These are phyloP conservation scores for Coniochaeta sp. DNA, from an alignment of 2,329 filamentous ascomycete species.

Conservation along the genomic window DNA sequence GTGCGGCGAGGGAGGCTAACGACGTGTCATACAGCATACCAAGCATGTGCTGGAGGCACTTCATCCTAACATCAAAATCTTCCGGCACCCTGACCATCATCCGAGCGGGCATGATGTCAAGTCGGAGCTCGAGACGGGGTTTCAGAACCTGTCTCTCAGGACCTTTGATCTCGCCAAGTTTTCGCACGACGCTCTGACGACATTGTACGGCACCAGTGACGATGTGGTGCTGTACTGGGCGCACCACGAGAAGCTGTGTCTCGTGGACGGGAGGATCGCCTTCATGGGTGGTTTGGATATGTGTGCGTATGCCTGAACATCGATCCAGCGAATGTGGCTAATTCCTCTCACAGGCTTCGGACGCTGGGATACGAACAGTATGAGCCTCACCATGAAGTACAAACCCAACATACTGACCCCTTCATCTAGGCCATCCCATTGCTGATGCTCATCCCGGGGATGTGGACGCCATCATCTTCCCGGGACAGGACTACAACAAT, in stretches of 20 bases:
- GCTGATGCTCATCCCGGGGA: conserved; percentile 77
- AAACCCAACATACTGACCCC: conserved; percentile 13
- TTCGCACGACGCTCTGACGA: conserved; percentile 66
- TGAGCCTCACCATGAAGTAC: conserved; percentile 9
- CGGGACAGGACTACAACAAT: conserved; percentile 91
- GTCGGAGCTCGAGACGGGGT: conserved; percentile 59
- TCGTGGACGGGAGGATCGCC: conserved; percentile 70
- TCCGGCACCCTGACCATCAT: conserved; percentile 82
- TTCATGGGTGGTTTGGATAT: conserved; percentile 92
- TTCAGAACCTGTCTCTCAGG: conserved; percentile 36
- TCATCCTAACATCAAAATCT: conserved; percentile 80
- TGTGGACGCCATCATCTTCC: conserved; percentile 69
- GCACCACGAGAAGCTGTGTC: conserved; percentile 84
- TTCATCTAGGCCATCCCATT: conserved; percentile 57
- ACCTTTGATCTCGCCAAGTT: conserved; percentile 55
- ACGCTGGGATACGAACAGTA: conserved; percentile 76
- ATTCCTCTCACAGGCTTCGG: conserved; percentile 53
- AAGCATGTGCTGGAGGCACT: conserved; percentile 70
- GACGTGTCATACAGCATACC: conserved; percentile 50
- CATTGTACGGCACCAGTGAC: conserved; percentile 73
- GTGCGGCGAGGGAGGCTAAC: conserved; percentile 35
- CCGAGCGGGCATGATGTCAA: conserved; percentile 64
- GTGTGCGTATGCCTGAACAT: conserved; percentile 36
- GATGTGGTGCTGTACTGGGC: conserved; percentile 86
- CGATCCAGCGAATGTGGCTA: conserved; percentile 14